Base-by-base conservation (phyloP, 1,284 basidiomycete genomes). In the Caloboletus inedulis region DNA sequence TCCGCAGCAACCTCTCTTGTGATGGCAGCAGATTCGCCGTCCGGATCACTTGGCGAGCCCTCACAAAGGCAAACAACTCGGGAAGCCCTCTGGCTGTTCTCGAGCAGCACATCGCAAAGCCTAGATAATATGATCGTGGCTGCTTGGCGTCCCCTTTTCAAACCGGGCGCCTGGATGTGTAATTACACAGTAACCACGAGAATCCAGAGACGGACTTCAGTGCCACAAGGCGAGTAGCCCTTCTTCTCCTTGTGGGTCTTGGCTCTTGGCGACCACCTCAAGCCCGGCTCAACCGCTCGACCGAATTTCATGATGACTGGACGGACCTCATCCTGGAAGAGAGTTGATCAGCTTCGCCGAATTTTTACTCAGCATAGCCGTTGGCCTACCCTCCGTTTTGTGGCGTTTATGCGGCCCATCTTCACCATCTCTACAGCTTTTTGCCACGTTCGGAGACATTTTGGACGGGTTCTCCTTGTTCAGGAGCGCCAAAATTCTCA, bases 351-450 rank as follows among this genome's bases (percentile, higher is more conserved):
- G 3, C 18, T 30, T n/a, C 27, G 18, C 21, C 40, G n/a, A 12
- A 1, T 7, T 25, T 47, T 40, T 31, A 30, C 36, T 47, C 27
- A 42, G 44, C 23, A 34, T 19, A 27, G 21, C 21, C 23, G 35
- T 37, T 33, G 37, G 47, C 7, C 27, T 37, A 18, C 36, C 30
- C 6, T 10, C 34, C 29, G 6, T 33, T 40, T 21, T 18, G 52
- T 54, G 64, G 66, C 31, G 55, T 62, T 65, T 67, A 30, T 60
- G 62, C 59, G 64, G 64, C 39, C 33, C 37, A 41, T 34, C 8
- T 23, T 21, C 5, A 18, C 13, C 10, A 13, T 43, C 6, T 18
- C 3, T 31, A 31, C 33, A 21, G 8, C 19, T 42, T 47, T 47
- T 48, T 36, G 21, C 44, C 51, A 35, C 47, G 18, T 48, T 31